A percentile compares a stretch with the other conserved stretches of the same genome.
phyloP scores from a whole-genome alignment of 75 land plant species.

The Cupressus sempervirens region DNA sequence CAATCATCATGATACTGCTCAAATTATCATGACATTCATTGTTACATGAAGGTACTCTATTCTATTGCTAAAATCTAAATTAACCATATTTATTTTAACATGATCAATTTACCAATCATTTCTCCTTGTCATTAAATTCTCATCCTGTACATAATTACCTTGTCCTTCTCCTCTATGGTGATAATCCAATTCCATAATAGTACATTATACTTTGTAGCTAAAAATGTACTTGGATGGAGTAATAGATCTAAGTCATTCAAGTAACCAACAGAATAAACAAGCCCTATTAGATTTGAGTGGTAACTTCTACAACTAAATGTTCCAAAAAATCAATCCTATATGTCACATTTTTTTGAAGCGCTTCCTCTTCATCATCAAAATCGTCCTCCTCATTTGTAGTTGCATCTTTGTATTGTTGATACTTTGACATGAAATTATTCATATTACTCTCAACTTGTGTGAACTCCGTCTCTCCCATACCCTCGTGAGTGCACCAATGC shows the following conservation, averaged over 20 bases:
- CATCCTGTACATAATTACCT: too few species aligned
- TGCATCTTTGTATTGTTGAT: slow-evolving; percentile 49
- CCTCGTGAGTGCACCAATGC: slow-evolving; percentile 50
- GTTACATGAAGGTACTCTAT: too few species aligned
- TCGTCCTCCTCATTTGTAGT: slow-evolving; percentile 41
- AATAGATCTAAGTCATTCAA: not conserved
- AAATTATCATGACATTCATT: too few species aligned
- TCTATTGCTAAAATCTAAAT: too few species aligned
- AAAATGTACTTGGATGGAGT: too few species aligned
- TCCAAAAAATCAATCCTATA: not conserved
- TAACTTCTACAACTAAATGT: not conserved
- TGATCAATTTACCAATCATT: too few species aligned
- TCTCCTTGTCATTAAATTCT: too few species aligned
- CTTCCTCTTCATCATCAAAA: slow-evolving; percentile 35
- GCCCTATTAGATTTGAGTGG: not conserved
- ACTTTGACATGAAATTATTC: slow-evolving; percentile 49
- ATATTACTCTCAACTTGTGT: slow-evolving; percentile 60
- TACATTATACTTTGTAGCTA: too few species aligned
- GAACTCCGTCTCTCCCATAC: slow-evolving; percentile 60
- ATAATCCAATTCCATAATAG: too few species aligned
- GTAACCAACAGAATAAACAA: not conserved
- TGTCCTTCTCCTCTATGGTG: too few species aligned
- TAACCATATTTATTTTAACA: too few species aligned
- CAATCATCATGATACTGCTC: too few species aligned
- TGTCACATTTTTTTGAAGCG: not conserved